phyloP scores from a whole-genome alignment of 306 rosid genomes.

The Cucumis hystrix region DNA sequence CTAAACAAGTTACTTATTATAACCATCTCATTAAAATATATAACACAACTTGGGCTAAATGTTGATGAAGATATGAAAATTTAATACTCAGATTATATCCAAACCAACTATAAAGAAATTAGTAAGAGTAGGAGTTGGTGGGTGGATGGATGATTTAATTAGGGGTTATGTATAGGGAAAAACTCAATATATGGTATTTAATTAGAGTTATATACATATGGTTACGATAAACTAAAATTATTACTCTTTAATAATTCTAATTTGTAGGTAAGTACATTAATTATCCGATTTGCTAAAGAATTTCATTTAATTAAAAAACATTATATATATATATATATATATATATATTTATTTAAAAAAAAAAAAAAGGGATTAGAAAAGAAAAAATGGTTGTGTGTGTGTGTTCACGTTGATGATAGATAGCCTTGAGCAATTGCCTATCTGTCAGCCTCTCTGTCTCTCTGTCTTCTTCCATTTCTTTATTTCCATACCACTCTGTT shows the following conservation, averaged over 20 bases:
- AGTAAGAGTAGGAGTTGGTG: too few relatives aligned
- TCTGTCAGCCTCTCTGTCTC: slow-evolving; percentile 48
- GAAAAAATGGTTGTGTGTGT: not conserved
- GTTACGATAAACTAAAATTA: not conserved
- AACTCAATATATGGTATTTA: not conserved
- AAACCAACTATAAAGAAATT: too few relatives aligned
- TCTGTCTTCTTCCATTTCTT: slow-evolving; percentile 17
- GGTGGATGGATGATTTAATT: too few relatives aligned
- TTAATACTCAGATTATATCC: too few relatives aligned
- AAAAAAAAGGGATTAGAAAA: not conserved
- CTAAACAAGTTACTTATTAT: too few relatives aligned
- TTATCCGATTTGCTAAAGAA: not conserved
- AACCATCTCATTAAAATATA: too few relatives aligned
- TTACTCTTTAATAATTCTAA: not conserved
- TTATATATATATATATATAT: too few relatives aligned
- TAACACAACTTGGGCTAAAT: too few relatives aligned
- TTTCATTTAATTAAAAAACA: not conserved
- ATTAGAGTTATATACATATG: not conserved
- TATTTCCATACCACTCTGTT: slow-evolving; percentile 15
- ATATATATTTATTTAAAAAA: too few relatives aligned
- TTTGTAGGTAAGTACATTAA: not conserved
- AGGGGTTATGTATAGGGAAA: not conserved
- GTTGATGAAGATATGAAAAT: too few relatives aligned
- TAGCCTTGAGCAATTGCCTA: slow-evolving; percentile 21
- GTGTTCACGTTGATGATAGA: slow-evolving; percentile 39